Base-by-base conservation (phyloP, 169 alveolate genomes). In the Babesia divergens region DNA sequence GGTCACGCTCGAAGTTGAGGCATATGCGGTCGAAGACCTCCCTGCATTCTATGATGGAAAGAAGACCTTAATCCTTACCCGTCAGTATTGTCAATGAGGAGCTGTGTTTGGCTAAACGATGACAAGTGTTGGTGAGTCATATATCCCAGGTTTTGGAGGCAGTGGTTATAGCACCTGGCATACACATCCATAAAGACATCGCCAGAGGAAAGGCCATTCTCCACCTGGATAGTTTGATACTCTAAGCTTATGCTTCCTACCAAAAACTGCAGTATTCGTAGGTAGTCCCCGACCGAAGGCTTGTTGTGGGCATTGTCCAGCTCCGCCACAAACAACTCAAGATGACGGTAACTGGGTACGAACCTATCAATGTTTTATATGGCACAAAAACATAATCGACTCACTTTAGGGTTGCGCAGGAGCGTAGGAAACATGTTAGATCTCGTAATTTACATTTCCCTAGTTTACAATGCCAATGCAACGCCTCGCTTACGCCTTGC, bases 401-500 rank as follows among this genome's bases (percentile, higher is more conserved):
- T 14, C 8, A 77, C 86, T 52, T 66, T 62, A 77, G 44, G 3
- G 65, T 67, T 9, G 56, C 40, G 20, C 82, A 77, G 7, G 69
- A 28, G 24, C 72, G 71, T 55, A 80, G 22, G 51, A 60, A 68
- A 6, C 38, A 37, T 13, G 77, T 80, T 6, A 80, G 9, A 40
- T 70, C 50, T 26, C 50, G 14, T 28, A 80, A n/a, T 31, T 44
- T 70, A 35, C 65, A 54, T 29, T 71, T 80, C 16, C 52, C n/a
- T 11, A 80, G 42, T 20, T 54, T 69, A 62, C 84, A 80, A 32
- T 43, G 51, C 88, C 88, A 80, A 43, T 24, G 60, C 0, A 80
- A 35, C 26, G 84, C 62, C 55, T 80, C 88, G 32, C 74, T 32
- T 11, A 80, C 43, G 16, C 84, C 88, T 31, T 80, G 88, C 67